Conservation (phyloP, 257 asterid genomes). For the Misopates orontium region DNA sequence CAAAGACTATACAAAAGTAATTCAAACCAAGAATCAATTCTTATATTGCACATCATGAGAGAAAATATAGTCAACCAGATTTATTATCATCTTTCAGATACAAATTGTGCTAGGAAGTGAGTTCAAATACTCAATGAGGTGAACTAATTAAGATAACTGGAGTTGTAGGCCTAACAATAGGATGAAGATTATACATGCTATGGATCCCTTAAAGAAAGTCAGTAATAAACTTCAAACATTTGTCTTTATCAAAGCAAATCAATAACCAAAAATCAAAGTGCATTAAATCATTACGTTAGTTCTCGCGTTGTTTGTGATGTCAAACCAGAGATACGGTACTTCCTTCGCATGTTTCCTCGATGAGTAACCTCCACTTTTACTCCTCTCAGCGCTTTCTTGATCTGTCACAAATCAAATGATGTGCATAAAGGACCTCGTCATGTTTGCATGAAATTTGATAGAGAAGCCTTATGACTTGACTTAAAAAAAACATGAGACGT, state of each 20-base stretch:
- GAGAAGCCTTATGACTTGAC: neutral
- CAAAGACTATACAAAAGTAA: slow-evolving; percentile 9
- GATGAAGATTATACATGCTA: neutral
- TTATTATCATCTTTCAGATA: neutral
- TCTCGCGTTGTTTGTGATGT: slow-evolving; percentile 94
- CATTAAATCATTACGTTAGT: slow-evolving; percentile 59
- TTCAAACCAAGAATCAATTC: neutral
- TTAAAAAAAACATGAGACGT: slow-evolving; percentile 5
- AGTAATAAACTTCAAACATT: neutral
- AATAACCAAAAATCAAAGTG: neutral
- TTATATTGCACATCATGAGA: neutral
- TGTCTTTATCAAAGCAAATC: slow-evolving; percentile 3
- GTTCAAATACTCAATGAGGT: neutral
- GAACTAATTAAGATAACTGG: slow-evolving; percentile 1
- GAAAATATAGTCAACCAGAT: neutral
- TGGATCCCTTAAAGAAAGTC: neutral
- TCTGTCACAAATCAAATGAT: slow-evolving; percentile 41
- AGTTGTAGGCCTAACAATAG: neutral
- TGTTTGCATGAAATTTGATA: neutral
- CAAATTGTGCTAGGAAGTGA: neutral
- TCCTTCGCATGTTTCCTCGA: slow-evolving; percentile 94
- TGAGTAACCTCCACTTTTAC: slow-evolving; percentile 97
- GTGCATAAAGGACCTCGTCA: neutral
- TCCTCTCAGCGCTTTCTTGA: slow-evolving; percentile 93
- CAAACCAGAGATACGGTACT: slow-evolving; percentile 86